These are phyloP conservation scores for Stemphylium lycopersici DNA, from an alignment of 2,329 filamentous ascomycete species.

Conservation along the genomic window DNA sequence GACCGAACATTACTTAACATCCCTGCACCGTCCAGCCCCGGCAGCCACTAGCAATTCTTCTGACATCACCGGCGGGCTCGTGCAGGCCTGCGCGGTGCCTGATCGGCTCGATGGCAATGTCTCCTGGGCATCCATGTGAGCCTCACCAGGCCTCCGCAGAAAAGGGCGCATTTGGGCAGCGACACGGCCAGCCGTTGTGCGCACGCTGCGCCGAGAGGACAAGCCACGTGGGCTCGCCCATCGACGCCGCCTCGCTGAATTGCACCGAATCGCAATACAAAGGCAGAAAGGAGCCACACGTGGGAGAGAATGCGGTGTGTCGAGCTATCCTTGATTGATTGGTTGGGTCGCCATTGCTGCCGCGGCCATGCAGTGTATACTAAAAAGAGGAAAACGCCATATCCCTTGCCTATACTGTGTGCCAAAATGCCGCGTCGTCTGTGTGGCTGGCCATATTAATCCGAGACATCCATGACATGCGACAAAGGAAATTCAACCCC, in stretches of 20 bases:
- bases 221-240: no score
- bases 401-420: background rate
- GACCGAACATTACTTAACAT: conserved; percentile 17
- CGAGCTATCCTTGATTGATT: conserved; percentile 18
- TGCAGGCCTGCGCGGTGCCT: conserved; percentile 8
- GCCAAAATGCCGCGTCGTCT: conserved; percentile 15
- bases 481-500: conserved; percentile 1
- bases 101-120: conserved; percentile 8
- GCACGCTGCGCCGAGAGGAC: background rate
- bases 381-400: conserved; percentile 19
- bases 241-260: background rate
- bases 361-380: conserved; percentile 16
- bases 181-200: background rate
- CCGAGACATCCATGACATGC: conserved; percentile 8
- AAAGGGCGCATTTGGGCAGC: conserved; percentile 13
- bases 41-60: conserved; percentile 16
- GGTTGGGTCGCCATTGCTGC: conserved; percentile 2
- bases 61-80: conserved; percentile 12
- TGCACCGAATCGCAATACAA: background rate
- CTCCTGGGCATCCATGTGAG: conserved; percentile 2
- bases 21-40: conserved; percentile 10
- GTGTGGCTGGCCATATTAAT: conserved; percentile 7
- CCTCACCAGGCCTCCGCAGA: conserved; percentile 9
- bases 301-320: background rate
- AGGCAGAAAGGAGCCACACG: background rate